Conservation (phyloP, 164 flowering plant species). For the Stephania cephalantha region DNA sequence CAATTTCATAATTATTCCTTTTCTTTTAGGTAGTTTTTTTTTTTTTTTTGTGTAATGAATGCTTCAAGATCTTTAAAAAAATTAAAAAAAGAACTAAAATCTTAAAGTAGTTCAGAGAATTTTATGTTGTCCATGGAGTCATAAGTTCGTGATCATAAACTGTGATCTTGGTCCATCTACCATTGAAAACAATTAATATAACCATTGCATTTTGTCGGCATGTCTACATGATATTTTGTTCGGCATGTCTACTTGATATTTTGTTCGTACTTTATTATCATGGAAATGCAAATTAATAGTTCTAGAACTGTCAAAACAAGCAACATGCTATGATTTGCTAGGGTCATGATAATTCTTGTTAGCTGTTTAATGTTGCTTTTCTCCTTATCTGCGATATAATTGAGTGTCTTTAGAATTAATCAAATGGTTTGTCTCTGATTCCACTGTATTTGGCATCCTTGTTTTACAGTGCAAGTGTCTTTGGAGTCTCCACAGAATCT, state of each 20-base stretch:
- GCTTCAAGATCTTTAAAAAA: too few relatives aligned
- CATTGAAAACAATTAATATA: neutral
- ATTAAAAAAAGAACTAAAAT: too few relatives aligned
- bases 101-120: neutral
- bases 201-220: neutral
- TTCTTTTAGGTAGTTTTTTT: neutral
- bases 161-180: neutral
- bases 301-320: neutral
- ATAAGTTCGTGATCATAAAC: neutral
- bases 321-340: neutral
- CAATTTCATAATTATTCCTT: neutral
- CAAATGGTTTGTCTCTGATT: neutral
- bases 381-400: neutral
- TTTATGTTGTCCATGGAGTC: neutral
- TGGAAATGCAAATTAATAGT: neutral
- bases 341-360: neutral
- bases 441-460: neutral
- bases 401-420: neutral
- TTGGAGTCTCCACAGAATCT: conserved; percentile 92
- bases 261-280: neutral
- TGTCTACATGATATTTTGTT: neutral
- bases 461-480: conserved; percentile 62
- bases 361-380: neutral
- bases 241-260: neutral
- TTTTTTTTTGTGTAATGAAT: too few relatives aligned